Base-by-base conservation (phyloP, 768 basidiomycete genomes). In the Pisolithus tinctorius region DNA sequence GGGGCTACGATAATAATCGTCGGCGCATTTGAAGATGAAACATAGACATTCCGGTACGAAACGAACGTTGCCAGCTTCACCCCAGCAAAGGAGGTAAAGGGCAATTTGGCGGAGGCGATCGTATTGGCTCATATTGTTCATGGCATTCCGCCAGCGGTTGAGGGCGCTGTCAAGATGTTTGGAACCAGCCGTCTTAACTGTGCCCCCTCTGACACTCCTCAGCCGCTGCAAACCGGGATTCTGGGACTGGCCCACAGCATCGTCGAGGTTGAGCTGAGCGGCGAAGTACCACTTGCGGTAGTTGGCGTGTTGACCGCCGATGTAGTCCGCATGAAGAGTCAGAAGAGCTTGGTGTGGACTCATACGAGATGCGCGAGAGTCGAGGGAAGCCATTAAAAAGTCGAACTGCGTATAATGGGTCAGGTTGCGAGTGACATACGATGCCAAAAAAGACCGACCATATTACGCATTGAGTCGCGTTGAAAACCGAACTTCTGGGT, bases 241-340 rank as follows among this genome's bases (percentile, higher is more conserved):
- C 64, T 95, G 88, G 8, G 86, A 82, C 59, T 93, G 87, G 45
- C 96, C 96, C 53, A 98, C 93, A 27, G 95, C 95, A 62, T 99
- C 96, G 72, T 99, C 96, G 51, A 99, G 86, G 67, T 98, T 95
- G 67, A 99, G 88, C 67, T 99, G 96, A 11, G 95, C 93, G 36
- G 96, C 96, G 68, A 98, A 99, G 67, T 99, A 99, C 96, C 96
- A 98, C 71, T 98, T 97, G 67, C 96, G 88, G 69, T 98, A 98
- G 74, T 98, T 98, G 59, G 96, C 96, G 64, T 98, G 89, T 63
- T 93, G 90, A 43, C 96, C 96, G 51, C 96, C 96, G 54, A 99
- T 97, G 70, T 98, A 99, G 70, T 99, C 95, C 48, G 95, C 95
- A 66, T 99, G 96, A 23, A 99, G 79, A 36, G 96, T 98, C 55